Percentiles rank a stretch among this genome's conserved stretches.
phyloP scores from a whole-genome alignment of 495 filamentous ascomycete genomes.

The Aspergillus egyptiacus region DNA sequence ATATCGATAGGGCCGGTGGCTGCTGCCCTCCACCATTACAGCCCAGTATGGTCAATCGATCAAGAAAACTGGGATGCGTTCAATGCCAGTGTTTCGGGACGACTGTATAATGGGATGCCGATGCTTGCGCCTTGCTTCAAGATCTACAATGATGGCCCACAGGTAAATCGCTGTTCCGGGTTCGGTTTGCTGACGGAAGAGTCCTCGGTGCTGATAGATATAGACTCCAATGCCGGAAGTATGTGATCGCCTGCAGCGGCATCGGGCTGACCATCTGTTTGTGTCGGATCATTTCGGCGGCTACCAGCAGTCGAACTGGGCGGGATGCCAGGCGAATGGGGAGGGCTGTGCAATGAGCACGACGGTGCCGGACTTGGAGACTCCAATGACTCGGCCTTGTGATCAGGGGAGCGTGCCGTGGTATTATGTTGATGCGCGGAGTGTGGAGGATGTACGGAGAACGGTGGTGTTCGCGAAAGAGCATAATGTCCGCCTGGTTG shows the following conservation, averaged over 20 bases:
- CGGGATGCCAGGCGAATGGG: constrained; percentile 13
- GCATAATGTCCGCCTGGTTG: constrained; percentile 33
- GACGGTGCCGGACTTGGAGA: background rate
- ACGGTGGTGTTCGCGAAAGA: constrained; percentile 12
- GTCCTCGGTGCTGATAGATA: background rate
- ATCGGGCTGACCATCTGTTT: background rate
- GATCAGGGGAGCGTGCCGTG: constrained; percentile 13
- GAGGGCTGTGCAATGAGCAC: constrained; percentile 6
- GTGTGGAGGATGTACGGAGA: constrained; percentile 14
- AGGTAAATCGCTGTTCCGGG: background rate
- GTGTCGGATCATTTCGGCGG: constrained; percentile 10
- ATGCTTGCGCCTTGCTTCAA: constrained; percentile 13
- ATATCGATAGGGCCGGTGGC: background rate
- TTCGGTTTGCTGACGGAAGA: background rate
- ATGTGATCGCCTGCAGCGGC: constrained; percentile 2
- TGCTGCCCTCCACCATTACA: background rate
- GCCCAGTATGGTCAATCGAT: background rate
- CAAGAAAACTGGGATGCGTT: constrained; percentile 13
- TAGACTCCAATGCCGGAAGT: background rate
- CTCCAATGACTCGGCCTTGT: background rate
- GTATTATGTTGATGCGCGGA: constrained; percentile 13
- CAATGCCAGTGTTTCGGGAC: constrained; percentile 13
- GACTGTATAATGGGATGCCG: constrained; percentile 8
- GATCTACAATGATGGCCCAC: constrained; percentile 2
- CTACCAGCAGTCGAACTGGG: constrained; percentile 13